Evolutionary conservation across 225 moss, liverwort and hornwort genomes (phyloP).

Genomic region (Anthoceros angustus): DNA sequence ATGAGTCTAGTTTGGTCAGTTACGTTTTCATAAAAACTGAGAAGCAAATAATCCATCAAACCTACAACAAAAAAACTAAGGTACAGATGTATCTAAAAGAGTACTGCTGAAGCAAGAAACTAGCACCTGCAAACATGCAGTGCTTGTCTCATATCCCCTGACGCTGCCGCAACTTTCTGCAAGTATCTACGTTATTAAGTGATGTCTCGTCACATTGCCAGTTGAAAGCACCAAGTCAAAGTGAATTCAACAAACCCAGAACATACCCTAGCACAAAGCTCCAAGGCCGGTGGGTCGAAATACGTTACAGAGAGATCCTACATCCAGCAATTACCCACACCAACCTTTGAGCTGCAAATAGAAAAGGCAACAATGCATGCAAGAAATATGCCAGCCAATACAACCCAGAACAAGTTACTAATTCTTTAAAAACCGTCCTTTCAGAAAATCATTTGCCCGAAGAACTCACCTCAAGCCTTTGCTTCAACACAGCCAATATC

Average conservation of each 20-base stretch:
- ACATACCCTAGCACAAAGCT: constrained; percentile 91
- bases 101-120: not conserved
- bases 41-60: constrained; percentile 13
- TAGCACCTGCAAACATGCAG: constrained; percentile 79
- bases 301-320: constrained; percentile 45
- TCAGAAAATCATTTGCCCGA: not conserved
- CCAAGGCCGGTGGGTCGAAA: constrained; percentile 53
- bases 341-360: not conserved
- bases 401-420: constrained; percentile 2
- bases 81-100: not conserved
- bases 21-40: constrained; percentile 55
- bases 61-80: not conserved
- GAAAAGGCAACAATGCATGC: not conserved
- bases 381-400: not conserved
- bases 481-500: constrained; percentile 52
- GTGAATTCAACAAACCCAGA: not conserved
- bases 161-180: constrained; percentile 82
- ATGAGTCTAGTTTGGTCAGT: constrained; percentile 33
- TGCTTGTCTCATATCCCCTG: constrained; percentile 94
- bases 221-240: not conserved
- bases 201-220: not conserved
- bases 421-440: not conserved
- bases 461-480: constrained; percentile 40
- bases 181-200: not conserved
- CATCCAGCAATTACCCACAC: not conserved